Evolutionary conservation across 805 yeast species (phyloP).

Genomic region (Clavispora santaluciae): DNA sequence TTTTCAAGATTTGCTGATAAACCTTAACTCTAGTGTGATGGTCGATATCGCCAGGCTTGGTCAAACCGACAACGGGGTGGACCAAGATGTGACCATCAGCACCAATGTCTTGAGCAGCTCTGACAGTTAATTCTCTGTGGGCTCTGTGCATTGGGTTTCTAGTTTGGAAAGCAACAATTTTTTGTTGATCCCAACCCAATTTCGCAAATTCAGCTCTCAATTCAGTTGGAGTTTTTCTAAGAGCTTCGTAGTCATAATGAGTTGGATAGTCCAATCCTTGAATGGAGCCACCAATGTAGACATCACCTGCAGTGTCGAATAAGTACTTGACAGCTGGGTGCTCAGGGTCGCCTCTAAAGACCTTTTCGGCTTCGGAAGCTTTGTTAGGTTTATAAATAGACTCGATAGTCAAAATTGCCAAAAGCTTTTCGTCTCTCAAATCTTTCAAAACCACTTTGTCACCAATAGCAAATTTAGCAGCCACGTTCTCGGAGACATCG

Average conservation of each 20-base stretch:
- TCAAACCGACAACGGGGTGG: conserved; percentile 95
- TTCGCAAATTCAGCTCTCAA: conserved; percentile 76
- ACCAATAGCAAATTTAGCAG: conserved; percentile 45
- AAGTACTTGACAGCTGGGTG: conserved; percentile 88
- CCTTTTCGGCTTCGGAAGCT: conserved; percentile 71
- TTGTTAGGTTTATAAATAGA: conserved; percentile 84
- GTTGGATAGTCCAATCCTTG: conserved; percentile 80
- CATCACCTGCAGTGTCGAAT: conserved; percentile 69
- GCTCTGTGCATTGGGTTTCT: conserved; percentile 99
- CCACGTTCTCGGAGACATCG: conserved; percentile 57
- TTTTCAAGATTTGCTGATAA: conserved; percentile 84
- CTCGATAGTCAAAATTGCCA: conserved; percentile 76
- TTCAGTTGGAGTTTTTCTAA: conserved; percentile 87
- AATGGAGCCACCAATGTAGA: conserved; percentile 81
- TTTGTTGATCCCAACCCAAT: conserved; percentile 71
- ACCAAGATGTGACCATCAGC: conserved; percentile 72
- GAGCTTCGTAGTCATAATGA: conserved; percentile 85
- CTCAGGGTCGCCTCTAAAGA: conserved; percentile 94
- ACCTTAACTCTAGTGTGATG: conserved; percentile 97
- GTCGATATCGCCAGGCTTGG: conserved; percentile 97
- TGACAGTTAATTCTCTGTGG: conserved; percentile 90
- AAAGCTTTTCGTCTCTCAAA: conserved; percentile 70
- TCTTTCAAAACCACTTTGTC: conserved; percentile 72
- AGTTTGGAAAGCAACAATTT: conserved; percentile 93
- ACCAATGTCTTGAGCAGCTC: conserved; percentile 92